A percentile compares a stretch with the other conserved stretches of the same genome.
Conservation (phyloP, 768 basidiomycete species). For the Artomyces pyxidatus region DNA sequence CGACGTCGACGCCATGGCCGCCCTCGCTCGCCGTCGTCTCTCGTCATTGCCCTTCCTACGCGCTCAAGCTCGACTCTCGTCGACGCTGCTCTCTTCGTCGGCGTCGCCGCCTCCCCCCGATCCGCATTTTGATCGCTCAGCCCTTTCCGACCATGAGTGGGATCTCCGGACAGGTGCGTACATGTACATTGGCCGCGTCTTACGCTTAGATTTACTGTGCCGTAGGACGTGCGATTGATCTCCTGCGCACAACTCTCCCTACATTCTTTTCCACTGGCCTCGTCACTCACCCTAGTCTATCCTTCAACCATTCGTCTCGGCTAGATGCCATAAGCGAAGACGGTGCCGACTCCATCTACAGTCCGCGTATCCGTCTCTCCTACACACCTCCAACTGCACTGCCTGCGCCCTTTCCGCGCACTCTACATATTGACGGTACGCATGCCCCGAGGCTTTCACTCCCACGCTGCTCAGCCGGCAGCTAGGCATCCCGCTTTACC, state of each 20-base stretch:
- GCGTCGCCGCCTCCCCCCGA: background rate
- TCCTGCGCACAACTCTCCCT: constrained; percentile 62
- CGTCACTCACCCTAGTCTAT: constrained; percentile 38
- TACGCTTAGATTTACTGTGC: background rate
- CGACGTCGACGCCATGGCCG: too few species aligned
- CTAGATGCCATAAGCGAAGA: constrained; percentile 16
- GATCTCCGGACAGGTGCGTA: constrained; percentile 61
- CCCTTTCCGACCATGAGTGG: constrained; percentile 69
- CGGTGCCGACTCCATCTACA: constrained; percentile 46
- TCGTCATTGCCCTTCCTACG: background rate
- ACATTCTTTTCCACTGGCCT: constrained; percentile 66
- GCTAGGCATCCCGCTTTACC: constrained; percentile 63
- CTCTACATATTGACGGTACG: constrained; percentile 63
- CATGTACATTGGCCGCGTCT: background rate
- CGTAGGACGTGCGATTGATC: constrained; percentile 61
- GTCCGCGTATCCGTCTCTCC: constrained; percentile 48
- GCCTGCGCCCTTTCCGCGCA: constrained; percentile 63
- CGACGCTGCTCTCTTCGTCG: background rate
- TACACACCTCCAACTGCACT: constrained; percentile 64
- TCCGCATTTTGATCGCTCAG: background rate
- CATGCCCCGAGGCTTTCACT: background rate
- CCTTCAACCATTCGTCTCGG: constrained; percentile 16
- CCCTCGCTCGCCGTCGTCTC: background rate
- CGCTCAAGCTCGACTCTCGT: background rate
- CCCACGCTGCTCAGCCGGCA: background rate